A percentile compares a stretch with the other conserved stretches of the same genome.
Evolutionary conservation across 2,329 filamentous ascomycete genomes (phyloP).

Genomic region (Talaromyces islandicus): DNA sequence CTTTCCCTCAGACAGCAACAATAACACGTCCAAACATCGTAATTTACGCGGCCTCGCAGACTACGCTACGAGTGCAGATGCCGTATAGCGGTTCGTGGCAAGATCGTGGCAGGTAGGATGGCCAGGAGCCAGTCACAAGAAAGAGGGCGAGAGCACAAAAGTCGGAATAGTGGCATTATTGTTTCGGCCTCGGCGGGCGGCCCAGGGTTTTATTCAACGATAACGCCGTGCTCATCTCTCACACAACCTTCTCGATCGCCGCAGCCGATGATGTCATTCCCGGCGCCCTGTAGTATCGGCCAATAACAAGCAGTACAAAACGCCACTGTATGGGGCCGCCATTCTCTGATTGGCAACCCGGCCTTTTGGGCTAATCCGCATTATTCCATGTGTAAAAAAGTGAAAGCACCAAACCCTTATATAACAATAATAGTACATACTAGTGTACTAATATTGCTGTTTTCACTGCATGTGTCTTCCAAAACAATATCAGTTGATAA

Average conservation of each 20-base stretch:
- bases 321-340: not conserved
- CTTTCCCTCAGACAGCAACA: not conserved
- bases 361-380: too few relatives aligned
- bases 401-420: too few relatives aligned
- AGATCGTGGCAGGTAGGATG: not conserved
- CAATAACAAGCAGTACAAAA: not conserved
- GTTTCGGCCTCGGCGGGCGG: not conserved
- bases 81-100: not conserved
- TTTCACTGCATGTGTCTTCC: too few relatives aligned
- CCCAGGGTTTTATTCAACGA: not conserved
- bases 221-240: not conserved
- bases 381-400: too few relatives aligned
- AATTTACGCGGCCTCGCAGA: not conserved
- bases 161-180: not conserved
- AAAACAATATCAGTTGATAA: not conserved
- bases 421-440: too few relatives aligned
- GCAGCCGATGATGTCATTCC: not conserved
- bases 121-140: not conserved
- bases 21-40: not conserved
- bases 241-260: not conserved
- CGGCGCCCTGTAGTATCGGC: not conserved
- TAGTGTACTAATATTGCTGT: too few relatives aligned
- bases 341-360: not conserved
- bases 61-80: not conserved
- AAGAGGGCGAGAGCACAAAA: not conserved